phyloP scores from a whole-genome alignment of 495 filamentous ascomycete genomes.

The Neurospora sp. region DNA sequence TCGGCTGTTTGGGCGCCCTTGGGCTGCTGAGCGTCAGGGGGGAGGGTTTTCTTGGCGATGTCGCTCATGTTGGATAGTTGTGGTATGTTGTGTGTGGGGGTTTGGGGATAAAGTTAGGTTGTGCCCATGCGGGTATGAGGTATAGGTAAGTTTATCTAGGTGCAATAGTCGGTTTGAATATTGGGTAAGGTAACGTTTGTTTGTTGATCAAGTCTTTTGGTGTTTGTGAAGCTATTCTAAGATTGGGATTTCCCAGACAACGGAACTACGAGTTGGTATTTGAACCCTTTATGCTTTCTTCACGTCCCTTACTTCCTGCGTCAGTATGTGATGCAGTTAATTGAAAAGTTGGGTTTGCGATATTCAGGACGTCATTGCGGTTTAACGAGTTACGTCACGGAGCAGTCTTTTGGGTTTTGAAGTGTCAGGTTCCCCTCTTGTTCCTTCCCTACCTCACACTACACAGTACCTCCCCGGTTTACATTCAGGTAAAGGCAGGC shows the following conservation, averaged over 20 bases:
- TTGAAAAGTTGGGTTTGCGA: not conserved
- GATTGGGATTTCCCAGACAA: not conserved
- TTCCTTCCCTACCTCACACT: not conserved
- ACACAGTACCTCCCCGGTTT: not conserved
- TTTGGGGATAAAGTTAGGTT: not conserved
- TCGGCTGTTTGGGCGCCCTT: conserved; percentile 11
- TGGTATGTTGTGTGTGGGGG: not conserved
- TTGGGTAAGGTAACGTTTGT: not conserved
- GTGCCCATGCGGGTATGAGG: not conserved
- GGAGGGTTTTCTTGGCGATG: conserved; percentile 19
- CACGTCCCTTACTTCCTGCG: not conserved
- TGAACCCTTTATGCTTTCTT: not conserved
- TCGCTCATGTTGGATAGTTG: conserved; percentile 17
- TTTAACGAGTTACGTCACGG: conserved; percentile 1
- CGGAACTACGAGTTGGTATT: not conserved
- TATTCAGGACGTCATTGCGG: not conserved
- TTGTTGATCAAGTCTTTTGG: not conserved
- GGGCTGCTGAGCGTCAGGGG: conserved; percentile 11
- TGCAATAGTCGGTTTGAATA: not conserved
- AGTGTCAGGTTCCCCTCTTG: not conserved
- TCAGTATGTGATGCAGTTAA: not conserved
- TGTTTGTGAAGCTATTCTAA: not conserved
- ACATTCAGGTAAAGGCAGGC: not conserved
- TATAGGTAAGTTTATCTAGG: not conserved
- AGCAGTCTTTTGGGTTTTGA: not conserved